phyloP scores from a whole-genome alignment of 805 yeast species.

The Groenewaldozyma tartarivorans region DNA sequence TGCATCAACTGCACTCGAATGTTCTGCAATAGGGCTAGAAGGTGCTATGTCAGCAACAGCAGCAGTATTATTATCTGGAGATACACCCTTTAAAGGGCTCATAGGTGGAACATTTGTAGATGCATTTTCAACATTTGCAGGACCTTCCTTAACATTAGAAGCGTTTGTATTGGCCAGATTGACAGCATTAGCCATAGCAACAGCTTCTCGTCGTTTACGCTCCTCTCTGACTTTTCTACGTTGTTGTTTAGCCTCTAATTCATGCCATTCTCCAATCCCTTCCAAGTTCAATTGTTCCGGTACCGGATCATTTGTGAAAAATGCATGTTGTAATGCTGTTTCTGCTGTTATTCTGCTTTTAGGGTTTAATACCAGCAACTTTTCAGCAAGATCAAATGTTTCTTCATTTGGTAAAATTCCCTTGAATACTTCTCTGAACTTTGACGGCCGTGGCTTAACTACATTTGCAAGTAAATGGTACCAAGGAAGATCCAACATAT shows the following conservation, averaged over 20 bases:
- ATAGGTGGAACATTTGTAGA: no score
- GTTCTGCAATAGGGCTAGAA: no score
- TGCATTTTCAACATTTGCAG: no score
- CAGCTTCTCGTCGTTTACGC: conserved; percentile 5
- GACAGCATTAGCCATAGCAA: no score
- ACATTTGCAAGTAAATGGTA: conserved; percentile 71
- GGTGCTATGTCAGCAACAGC: no score
- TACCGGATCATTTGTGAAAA: conserved; percentile 60
- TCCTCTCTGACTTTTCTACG: conserved; percentile 37
- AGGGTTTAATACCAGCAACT: conserved; percentile 64
- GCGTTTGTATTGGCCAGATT: no score
- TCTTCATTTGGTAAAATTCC: conserved; percentile 36
- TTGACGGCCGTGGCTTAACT: conserved; percentile 18
- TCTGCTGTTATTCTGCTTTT: conserved; percentile 52
- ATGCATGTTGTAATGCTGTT: conserved; percentile 59
- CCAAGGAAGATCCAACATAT: conserved; percentile 79
- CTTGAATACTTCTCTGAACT: conserved; percentile 36
- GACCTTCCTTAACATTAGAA: no score
- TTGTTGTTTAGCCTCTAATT: conserved; percentile 83
- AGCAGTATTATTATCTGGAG: no score
- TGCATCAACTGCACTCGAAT: no score
- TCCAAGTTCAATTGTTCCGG: conserved; percentile 49
- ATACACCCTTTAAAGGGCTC: no score
- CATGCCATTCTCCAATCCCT: conserved; percentile 90
- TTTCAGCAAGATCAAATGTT: conserved; percentile 51